Evolutionary conservation across 345 rosid genomes (phyloP).

Genomic region (Abelmoschus esculentus): DNA sequence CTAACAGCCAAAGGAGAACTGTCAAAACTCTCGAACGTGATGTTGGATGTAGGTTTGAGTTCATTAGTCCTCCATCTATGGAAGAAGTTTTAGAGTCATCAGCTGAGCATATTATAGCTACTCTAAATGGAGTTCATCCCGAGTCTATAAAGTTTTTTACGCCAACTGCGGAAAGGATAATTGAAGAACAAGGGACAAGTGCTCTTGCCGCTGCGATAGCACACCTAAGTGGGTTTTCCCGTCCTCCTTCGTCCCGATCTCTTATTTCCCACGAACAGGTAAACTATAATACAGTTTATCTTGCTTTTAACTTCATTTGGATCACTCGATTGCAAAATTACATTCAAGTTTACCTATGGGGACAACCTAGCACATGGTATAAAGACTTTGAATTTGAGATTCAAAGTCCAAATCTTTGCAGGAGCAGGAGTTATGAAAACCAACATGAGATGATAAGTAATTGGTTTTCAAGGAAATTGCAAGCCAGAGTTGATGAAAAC

Average conservation of each 20-base stretch:
- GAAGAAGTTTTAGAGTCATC: slow-evolving; percentile 78
- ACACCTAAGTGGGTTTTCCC: slow-evolving; percentile 82
- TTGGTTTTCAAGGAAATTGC: too few relatives aligned
- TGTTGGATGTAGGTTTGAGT: slow-evolving; percentile 82
- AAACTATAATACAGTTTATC: slow-evolving; percentile 4
- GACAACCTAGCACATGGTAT: not conserved
- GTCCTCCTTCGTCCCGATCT: slow-evolving; percentile 85
- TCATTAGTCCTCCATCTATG: slow-evolving; percentile 68
- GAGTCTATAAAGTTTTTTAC: slow-evolving; percentile 67
- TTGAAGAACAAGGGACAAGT: slow-evolving; percentile 66
- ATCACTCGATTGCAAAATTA: not conserved
- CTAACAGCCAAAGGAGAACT: slow-evolving; percentile 82
- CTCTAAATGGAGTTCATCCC: slow-evolving; percentile 82
- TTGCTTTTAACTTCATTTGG: not conserved
- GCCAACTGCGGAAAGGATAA: slow-evolving; percentile 67
- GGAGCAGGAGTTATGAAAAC: too few relatives aligned
- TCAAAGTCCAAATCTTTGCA: not conserved
- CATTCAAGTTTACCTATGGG: not conserved
- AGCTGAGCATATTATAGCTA: slow-evolving; percentile 79
- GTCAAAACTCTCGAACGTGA: slow-evolving; percentile 87
- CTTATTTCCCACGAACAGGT: slow-evolving; percentile 93
- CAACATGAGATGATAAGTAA: too few relatives aligned
- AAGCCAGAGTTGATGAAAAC: too few relatives aligned
- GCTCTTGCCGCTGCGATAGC: slow-evolving; percentile 98
- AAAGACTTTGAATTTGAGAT: not conserved